Base-by-base conservation (phyloP, 805 yeast species). In the Barnettozyma salicaria region DNA sequence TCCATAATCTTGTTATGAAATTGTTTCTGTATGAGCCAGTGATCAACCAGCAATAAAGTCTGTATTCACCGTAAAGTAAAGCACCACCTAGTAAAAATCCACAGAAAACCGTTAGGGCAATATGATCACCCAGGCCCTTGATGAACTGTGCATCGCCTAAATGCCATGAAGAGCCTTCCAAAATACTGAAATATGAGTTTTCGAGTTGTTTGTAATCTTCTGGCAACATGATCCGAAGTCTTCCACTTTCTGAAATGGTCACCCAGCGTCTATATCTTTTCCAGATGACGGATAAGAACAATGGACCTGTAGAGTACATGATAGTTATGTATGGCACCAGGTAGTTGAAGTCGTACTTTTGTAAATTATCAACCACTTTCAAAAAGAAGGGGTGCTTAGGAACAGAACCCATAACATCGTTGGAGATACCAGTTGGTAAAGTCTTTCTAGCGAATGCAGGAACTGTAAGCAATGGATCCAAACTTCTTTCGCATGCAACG, bases 161-260 rank as follows among this genome's bases (percentile, higher is more conserved):
- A 61, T 89, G 97, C 97, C 97, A 89, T 19, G 95, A 83, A 0
- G 95, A 84, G 31, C 97, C 97, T 38, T 75, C 73, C 1, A 86
- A 67, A 38, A 85, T 80, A 27, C 76, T 68, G 59, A 89, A 88
- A 56, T 84, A 83, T 0, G 88, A 72, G 47, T 69, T 63, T 1
- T 68, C 53, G 43, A 69, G 71, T 41, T 72, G 64, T 55, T 82
- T 83, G 59, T 85, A 84, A 56, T 82, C 88, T 27, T 64, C 65
- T 5, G 94, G 90, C 64, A 77, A 72, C 49, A 88, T 62, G 32
- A 87, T 75, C 48, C 85, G 65, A 14, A 86, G 80, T 27, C 68
- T 73, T 8, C 75, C 86, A 7, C 76, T 72, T 21, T 72, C 81
- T 1, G 83, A 76, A 14, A 78, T 74, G 2, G 80, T 80, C 18